Base-by-base conservation (phyloP, 768 basidiomycete species). In the Mycena vulgaris region DNA sequence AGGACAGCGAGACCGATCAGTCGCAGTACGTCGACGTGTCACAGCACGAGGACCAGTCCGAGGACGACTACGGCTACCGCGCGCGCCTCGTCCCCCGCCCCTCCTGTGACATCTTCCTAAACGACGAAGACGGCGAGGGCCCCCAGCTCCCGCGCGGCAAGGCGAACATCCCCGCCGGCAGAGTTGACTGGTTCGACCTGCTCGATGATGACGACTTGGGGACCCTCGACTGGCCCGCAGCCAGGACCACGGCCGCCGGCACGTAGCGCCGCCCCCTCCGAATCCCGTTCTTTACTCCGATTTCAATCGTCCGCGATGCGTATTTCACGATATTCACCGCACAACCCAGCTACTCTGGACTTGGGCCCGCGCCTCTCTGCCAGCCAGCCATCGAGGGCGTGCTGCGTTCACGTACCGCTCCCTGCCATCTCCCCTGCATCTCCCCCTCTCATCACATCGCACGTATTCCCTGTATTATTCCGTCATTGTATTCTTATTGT, bases 121-220 rank as follows among this genome's bases (percentile, higher is more conserved):
- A 66, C 40, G 59, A 37, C 10, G 66, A 40, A 30, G 65, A 63
- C 37, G 47, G 53, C 14, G 52, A 66, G 31, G 33, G 23, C 48
- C 39, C 28, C 57, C 33, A 28, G 39, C 13, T 33, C 19, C 67
- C 58, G n/a, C 48, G 31, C 13, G 49, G 66, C 23, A 72, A 68
- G 52, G 57, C 66, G 23, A 62, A 55, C 28, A 68, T 69, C 45
- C 51, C 67, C 27, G 40, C 67, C 7, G 62, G 67, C 42, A 68
- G 40, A 30, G 9, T 60, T 14, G 71, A 72, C 47, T 72, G 71
- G 71, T 72, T 64, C 21, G 71, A 72, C 45, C 57, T 64, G 39
- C 62, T 57, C 10, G 71, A 72, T 11, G 71, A 72, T 63, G 7
- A 5, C 5, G 66, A 68, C 52, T 35, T 72, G 17, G 63, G 63